Percentiles rank a stretch among this genome's conserved stretches.
Conservation (phyloP, 2,329 filamentous ascomycete species). For the Hyphodiscus sp. region DNA sequence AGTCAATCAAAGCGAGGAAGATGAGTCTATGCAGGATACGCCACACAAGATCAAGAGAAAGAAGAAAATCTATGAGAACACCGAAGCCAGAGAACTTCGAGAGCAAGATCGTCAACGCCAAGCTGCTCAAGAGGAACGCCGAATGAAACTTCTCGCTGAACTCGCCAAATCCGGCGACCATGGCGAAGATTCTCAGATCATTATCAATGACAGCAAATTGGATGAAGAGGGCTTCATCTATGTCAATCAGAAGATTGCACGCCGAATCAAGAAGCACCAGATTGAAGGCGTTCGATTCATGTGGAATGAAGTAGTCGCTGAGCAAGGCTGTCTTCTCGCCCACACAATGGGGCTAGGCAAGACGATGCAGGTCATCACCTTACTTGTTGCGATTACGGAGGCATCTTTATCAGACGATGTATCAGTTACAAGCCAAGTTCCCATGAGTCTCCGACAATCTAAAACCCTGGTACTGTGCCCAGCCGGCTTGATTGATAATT, state of each 20-base stretch:
- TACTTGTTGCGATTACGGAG: constrained; percentile 69
- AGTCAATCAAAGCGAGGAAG: constrained; percentile 4
- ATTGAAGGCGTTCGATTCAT: constrained; percentile 77
- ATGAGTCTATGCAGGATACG: constrained; percentile 2
- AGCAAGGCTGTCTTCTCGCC: constrained; percentile 74
- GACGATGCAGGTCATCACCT: constrained; percentile 82
- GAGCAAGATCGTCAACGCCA: constrained; percentile 47
- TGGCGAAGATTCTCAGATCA: constrained; percentile 43
- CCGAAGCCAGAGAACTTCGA: constrained; percentile 41
- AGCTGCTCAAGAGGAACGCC: constrained; percentile 47
- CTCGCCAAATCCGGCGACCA: constrained; percentile 39
- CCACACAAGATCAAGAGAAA: not conserved
- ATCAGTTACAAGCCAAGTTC: constrained; percentile 58
- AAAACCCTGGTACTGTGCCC: constrained; percentile 72
- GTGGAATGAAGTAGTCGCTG: constrained; percentile 70
- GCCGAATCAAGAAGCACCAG: constrained; percentile 71
- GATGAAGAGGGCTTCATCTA: constrained; percentile 56
- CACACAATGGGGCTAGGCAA: constrained; percentile 93
- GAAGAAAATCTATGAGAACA: constrained; percentile 35
- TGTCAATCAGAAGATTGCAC: constrained; percentile 57
- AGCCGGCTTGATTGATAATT: constrained; percentile 69
- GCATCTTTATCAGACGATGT: constrained; percentile 54
- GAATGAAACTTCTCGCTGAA: constrained; percentile 39
- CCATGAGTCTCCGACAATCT: constrained; percentile 52
- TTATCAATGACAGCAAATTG: constrained; percentile 61